Base-by-base conservation (phyloP, 805 yeast species). In the Ogataea angusta region DNA sequence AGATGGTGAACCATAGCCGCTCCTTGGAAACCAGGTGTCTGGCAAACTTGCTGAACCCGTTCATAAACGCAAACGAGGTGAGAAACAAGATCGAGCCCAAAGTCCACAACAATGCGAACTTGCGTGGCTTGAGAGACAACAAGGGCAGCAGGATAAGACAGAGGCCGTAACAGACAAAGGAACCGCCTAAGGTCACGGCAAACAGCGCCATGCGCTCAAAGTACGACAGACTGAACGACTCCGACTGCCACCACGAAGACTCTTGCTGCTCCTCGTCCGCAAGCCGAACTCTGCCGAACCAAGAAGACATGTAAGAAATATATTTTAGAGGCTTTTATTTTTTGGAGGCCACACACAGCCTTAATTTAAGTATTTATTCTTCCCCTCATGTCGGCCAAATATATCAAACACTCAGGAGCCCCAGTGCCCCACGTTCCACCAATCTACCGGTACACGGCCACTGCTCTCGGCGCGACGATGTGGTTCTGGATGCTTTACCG, bases 401-500 rank as follows among this genome's bases (percentile, higher is more conserved):
- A 61, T 43, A 41, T 54, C 6, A 60, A 61, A 53, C 86, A 81
- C 52, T 84, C 85, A 10, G 74, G 75, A 15, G 76, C 78, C 25
- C 78, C 84, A 32, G 70, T 71, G 45, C 91, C 93, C 23, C 81
- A 82, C 52, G 79, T 78, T 14, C 76, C 79, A 29, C 66, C 75
- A 2, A 64, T 73, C 30, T 74, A 81, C 55, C 72, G 75, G 43
- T 69, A 78, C 63, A 72, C 81, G 15, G 75, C 86, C 33, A 82
- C 82, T 53, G 61, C 73, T 15, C 71, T 87, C 30, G 95, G 95
- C 9, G 95, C 91, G 28, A 73, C 89, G 39, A 82, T 85, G 86
- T 85, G 93, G 85, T 87, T 85, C 65, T 87, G 91, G 85, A 75
- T 87, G 47, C 72, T 87, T 57, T 86, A 84, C 72, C 73, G 95